phyloP scores from a whole-genome alignment of 2,329 filamentous ascomycete genomes.

The Trichoderma citrinoviride region DNA sequence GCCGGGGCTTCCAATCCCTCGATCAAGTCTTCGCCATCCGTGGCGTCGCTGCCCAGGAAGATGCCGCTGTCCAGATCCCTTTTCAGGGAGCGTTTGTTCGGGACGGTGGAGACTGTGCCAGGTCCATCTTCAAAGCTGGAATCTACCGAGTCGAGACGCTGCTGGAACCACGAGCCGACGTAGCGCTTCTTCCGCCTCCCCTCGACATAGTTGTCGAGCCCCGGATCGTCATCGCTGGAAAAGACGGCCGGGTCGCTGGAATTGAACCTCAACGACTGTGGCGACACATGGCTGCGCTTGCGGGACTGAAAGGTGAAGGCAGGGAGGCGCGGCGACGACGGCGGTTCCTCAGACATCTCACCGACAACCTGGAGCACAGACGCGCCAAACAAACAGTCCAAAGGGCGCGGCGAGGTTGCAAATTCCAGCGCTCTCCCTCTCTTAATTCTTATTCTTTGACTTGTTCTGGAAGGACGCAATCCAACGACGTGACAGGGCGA shows the following conservation, averaged over 20 bases:
- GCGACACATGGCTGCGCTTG: conserved; percentile 39
- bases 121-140: conserved; percentile 43
- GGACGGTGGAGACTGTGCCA: conserved; percentile 29
- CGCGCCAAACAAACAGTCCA: not conserved
- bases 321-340: conserved; percentile 41
- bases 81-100: conserved; percentile 52
- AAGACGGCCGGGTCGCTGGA: conserved; percentile 71
- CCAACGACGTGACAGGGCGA: not conserved
- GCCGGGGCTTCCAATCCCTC: conserved; percentile 35
- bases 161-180: conserved; percentile 66
- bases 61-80: conserved; percentile 67
- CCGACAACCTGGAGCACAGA: not conserved
- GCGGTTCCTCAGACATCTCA: conserved; percentile 38
- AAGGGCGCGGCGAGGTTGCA: not conserved
- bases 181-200: conserved; percentile 60
- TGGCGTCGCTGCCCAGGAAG: conserved; percentile 62
- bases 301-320: conserved; percentile 40
- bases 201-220: conserved; percentile 61
- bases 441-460: too few species aligned
- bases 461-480: not conserved
- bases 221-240: conserved; percentile 69
- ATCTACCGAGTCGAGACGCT: conserved; percentile 52
- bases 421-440: not conserved
- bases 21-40: conserved; percentile 44
- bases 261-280: conserved; percentile 41